Base-by-base conservation (phyloP, 345 rosid species). In the Geranium brycei region DNA sequence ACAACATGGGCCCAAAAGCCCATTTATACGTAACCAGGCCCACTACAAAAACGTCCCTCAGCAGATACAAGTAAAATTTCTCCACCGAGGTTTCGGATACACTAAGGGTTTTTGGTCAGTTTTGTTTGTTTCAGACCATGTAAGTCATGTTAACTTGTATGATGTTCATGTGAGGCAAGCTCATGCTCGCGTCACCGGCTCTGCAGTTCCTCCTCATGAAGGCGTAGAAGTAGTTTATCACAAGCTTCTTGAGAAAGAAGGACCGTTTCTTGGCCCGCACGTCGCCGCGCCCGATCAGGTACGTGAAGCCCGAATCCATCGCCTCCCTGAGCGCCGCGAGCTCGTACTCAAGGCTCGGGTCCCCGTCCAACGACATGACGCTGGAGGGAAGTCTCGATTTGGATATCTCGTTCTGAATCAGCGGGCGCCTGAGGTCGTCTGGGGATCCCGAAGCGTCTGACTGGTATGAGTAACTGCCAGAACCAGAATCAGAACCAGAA, bases 101-200 rank as follows among this genome's bases (percentile, higher is more conserved):
- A 23, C 28, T 23, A 23, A 23, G 28, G 28, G 1, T 35, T 35
- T 35, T 35, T 35, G 10, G 41, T 35, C 41, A 35, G 7, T 35
- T 4, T 4, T 4, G 41, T 47, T 55, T 3, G 19, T 66, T 70
- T 75, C 64, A 93, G 63, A 89, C 99, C 91, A 88, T 82, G 68
- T 90, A 88, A 23, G 99, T 88, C 91, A 85, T 90, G 63, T 90
- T 86, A 58, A 82, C 97, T 77, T 87, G 82, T 68, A 93, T 62
- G 78, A 88, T 82, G 69, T 92, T 82, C 90, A 81, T 82, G 76
- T 86, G 99, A 69, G 99, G 99, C 61, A 87, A 95, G 32, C 86
- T 83, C 79, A 86, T 62, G 59, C 79, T 87, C 0, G 95, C 97
- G 4, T 95, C 81, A 11, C 91, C 88, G 16, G 82, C 91, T 79